Evolutionary conservation across 2,329 filamentous ascomycete genomes (phyloP), one percentile per base, ranked within the genome.

Genomic region (Calonectria pteridis): DNA sequence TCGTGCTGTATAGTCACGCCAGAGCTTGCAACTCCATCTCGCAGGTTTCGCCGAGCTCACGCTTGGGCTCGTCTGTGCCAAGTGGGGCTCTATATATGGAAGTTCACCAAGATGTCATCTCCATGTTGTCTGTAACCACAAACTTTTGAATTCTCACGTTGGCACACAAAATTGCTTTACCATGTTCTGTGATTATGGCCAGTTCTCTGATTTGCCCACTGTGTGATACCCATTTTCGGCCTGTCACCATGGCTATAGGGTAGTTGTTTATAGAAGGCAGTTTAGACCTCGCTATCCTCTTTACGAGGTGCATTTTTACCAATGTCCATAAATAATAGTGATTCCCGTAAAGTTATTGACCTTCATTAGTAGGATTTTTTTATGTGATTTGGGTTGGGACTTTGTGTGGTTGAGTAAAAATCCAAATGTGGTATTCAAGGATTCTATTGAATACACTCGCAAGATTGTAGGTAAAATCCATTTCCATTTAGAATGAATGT

Each of bases 31-130:
- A 37, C 46, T 68, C 43, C 46, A 49, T 33, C 66, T 73, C 71
- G 71, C 71, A 51, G 31, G 49, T 50, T 51, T 73, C 71, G 71
- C 71, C 71, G 71, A 73, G 71, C 65, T 65, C 62, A 29, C n/a
- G 53, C 67, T 40, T 55, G 64, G 49, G 58, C 33, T 46, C 43
- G 46, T 62, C 49, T 58, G 31, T n/a, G 58, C 49, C 28, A 64
- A 69, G 71, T 73, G 71, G 71, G 69, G 62, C 37, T 50, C 20
- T 28, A 29, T 35, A 59, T 68, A 46, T 49, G 14, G 58, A 50
- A 58, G 49, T 65, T 72, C 64, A 31, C 50, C 33, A 40, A 23
- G 23, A 63, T 71, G 63, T 51, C 51, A 67, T 66, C 43, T 23
- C 14, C 11, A 53, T 29, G 29, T 55, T 35, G 26, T 49, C 35